Base-by-base conservation (phyloP, 805 yeast genomes). In the Pichia californica region DNA sequence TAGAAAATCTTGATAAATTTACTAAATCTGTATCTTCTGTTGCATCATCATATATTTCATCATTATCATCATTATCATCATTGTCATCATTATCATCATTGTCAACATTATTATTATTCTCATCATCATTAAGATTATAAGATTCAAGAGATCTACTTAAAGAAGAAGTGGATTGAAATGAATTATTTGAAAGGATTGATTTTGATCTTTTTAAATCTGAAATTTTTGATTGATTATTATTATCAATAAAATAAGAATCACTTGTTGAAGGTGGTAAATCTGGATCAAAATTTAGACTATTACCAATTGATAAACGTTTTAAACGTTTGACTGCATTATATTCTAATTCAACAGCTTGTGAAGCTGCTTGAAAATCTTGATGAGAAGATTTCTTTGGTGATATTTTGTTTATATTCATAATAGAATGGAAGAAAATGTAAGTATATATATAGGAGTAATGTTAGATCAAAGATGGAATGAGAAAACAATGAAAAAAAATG, bases 331-430 rank as follows among this genome's bases (percentile, higher is more conserved):
- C 85, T 58, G 80, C 78, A 61, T 79, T 77, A 49, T 83, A 71
- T 56, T 85, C 93, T 47, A 77, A 79, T 54, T 84, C 87, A 36
- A 85, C 76, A 6, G 88, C 87, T 52, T 79, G 79, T 3, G 87
- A 88, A 2, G 94, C 94, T 29, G 75, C 72, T 34, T 69, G 43
- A 52, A 39, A 70, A 67, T 54, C 76, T 66, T 43, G 60, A 21
- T 53, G 58, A 3, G 62, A 54, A n/a, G 64, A 58, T 45, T 58
- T 59, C 37, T 58, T 52, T 5, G 47, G 44, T 5, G 47, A 44
- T 19, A 13, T 29, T 19, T 16, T 35, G 25, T 14, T 13, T 13
- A 13, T 27, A 27, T 27, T 27, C n/a, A 23, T 23, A 23, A 23
- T 23, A n/a, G n/a, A n/a, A n/a, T n/a, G n/a, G n/a, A n/a, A n/a